Conservation (phyloP, 768 basidiomycete genomes). For the Pleurotus citrinopileatus region DNA sequence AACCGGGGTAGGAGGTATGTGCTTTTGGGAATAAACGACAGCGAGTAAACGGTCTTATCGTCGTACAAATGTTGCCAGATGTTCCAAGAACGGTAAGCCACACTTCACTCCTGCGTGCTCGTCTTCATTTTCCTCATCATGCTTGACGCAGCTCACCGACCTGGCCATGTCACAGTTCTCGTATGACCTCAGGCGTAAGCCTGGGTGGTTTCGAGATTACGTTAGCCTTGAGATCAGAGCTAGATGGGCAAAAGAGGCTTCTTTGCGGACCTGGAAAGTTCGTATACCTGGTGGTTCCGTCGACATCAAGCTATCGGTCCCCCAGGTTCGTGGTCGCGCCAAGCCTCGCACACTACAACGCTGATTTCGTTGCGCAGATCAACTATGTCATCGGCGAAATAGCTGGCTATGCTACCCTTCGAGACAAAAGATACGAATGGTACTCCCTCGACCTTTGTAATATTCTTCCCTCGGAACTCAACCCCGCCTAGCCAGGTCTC, state of each 20-base stretch:
- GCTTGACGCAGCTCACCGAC: constrained; percentile 36
- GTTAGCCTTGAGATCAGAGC: constrained; percentile 22
- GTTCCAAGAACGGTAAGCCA: constrained; percentile 42
- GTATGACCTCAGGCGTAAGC: constrained; percentile 34
- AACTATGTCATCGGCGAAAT: constrained; percentile 50
- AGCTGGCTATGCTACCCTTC: constrained; percentile 37
- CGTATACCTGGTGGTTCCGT: constrained; percentile 29
- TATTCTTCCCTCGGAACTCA: background rate
- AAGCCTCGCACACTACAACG: background rate
- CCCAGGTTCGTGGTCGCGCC: constrained; percentile 33
- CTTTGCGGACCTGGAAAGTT: constrained; percentile 27
- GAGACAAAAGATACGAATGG: constrained; percentile 37
- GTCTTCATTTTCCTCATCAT: background rate
- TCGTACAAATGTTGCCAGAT: constrained; percentile 26
- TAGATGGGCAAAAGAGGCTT: constrained; percentile 30
- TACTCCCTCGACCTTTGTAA: constrained; percentile 18
- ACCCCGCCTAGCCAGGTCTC: constrained; percentile 42
- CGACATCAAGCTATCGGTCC: constrained; percentile 31
- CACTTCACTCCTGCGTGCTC: background rate
- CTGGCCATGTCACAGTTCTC: constrained; percentile 50
- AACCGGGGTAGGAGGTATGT: constrained; percentile 44
- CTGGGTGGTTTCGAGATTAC: constrained; percentile 38
- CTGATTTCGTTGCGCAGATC: constrained; percentile 25
- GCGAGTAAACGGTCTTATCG: background rate
- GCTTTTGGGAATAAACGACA: background rate